Conservation (phyloP, 2,329 filamentous ascomycete genomes). For the Pestalotiopsis sp. region DNA sequence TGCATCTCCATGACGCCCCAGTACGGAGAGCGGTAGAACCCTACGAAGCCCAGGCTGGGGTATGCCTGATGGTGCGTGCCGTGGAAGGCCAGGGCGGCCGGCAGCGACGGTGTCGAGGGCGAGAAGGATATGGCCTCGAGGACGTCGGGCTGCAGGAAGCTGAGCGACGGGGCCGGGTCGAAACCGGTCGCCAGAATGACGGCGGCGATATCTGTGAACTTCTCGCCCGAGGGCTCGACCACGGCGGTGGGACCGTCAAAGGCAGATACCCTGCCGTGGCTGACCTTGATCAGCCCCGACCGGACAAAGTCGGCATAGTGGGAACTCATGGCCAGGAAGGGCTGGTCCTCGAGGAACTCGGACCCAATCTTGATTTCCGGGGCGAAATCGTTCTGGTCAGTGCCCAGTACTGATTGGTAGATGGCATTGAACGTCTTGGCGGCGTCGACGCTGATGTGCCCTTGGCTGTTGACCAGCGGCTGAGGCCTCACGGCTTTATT, state of each 20-base stretch:
- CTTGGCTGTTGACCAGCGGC: constrained; percentile 62
- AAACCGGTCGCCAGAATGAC: constrained; percentile 79
- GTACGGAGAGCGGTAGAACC: constrained; percentile 81
- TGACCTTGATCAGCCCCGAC: constrained; percentile 56
- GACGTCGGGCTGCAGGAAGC: constrained; percentile 61
- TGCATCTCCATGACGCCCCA: constrained; percentile 91
- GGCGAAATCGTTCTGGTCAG: constrained; percentile 54
- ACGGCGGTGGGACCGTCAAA: constrained; percentile 37
- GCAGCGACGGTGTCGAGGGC: constrained; percentile 52
- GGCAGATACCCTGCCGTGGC: constrained; percentile 45
- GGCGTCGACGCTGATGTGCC: constrained; percentile 60
- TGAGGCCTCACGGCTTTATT: constrained; percentile 64
- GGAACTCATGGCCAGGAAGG: constrained; percentile 70
- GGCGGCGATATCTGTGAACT: constrained; percentile 59
- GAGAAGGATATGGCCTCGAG: constrained; percentile 59
- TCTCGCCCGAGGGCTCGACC: constrained; percentile 26
- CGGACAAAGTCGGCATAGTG: constrained; percentile 74
- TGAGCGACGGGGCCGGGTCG: constrained; percentile 61
- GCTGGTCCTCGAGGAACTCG: constrained; percentile 48
- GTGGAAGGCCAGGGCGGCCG: constrained; percentile 67
- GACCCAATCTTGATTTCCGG: constrained; percentile 38
- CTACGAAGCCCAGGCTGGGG: constrained; percentile 72
- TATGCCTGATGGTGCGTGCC: constrained; percentile 61
- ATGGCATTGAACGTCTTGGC: constrained; percentile 55
- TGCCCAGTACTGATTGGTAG: constrained; percentile 48